Conservation (phyloP, 2,329 filamentous ascomycete genomes). For the Blastomyces emzantsi region DNA sequence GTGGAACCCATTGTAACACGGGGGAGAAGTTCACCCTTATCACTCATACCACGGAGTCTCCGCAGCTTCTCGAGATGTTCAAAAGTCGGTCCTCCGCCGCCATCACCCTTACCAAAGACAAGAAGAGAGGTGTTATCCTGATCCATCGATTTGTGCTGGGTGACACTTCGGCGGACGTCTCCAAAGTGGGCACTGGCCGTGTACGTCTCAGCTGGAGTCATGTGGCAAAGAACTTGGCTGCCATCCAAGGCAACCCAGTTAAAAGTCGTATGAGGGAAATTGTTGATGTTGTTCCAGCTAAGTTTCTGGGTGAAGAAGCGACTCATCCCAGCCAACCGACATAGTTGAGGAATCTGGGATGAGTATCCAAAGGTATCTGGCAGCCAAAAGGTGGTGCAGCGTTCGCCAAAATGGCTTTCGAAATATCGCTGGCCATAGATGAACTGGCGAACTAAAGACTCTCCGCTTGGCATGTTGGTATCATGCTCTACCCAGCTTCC, state of each 20-base stretch:
- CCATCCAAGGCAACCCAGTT: conserved; percentile 97
- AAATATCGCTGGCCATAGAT: conserved; percentile 93
- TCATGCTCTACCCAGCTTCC: conserved; percentile 99
- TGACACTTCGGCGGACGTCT: conserved; percentile 80
- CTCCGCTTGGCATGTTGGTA: conserved; percentile 92
- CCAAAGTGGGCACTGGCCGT: conserved; percentile 92
- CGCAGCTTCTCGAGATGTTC: conserved; percentile 91
- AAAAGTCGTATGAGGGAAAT: conserved; percentile 96
- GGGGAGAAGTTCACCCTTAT: conserved; percentile 73
- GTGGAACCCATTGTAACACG: conserved; percentile 81
- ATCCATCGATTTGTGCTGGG: conserved; percentile 91
- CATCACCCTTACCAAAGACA: conserved; percentile 94
- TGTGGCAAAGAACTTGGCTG: conserved; percentile 94
- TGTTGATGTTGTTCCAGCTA: conserved; percentile 99
- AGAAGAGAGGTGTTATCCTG: conserved; percentile 84
- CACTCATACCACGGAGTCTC: conserved; percentile 81
- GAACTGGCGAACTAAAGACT: conserved; percentile 89
- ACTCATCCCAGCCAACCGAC: conserved; percentile 87
- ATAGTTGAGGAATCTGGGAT: conserved; percentile 86
- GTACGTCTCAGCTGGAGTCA: conserved; percentile 93
- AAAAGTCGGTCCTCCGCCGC: conserved; percentile 89
- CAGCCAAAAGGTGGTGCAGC: conserved; percentile 90
- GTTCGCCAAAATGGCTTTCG: conserved; percentile 80
- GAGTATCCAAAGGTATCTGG: conserved; percentile 98
- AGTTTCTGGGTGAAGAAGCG: conserved; percentile 97